These are phyloP conservation scores for Stylonectria norvegica DNA, from an alignment of 2,329 filamentous ascomycete genomes.

Conservation along the genomic window DNA sequence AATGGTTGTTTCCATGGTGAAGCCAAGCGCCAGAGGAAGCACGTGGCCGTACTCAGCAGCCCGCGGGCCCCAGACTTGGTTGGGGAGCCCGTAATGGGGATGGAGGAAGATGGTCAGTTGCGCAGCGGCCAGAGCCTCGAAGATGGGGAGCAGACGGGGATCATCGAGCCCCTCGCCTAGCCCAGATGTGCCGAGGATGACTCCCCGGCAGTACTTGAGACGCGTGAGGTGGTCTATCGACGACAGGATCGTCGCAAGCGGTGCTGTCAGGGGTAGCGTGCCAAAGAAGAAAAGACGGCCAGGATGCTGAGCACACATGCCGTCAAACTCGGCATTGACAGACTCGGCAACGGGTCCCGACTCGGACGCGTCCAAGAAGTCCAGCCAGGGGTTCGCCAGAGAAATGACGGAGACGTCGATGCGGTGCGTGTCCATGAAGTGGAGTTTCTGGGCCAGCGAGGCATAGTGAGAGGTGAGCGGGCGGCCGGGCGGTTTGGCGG, in stretches of 20 bases:
- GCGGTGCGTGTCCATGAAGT: conserved; percentile 81
- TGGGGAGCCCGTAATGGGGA: conserved; percentile 85
- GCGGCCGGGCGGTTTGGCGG: conserved; percentile 64
- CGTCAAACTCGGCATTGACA: conserved; percentile 76
- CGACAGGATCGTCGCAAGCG: conserved; percentile 56
- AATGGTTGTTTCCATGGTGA: conserved; percentile 90
- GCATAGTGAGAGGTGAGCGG: conserved; percentile 83
- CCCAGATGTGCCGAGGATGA: conserved; percentile 83
- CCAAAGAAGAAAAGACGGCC: conserved; percentile 80
- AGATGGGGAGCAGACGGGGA: conserved; percentile 66
- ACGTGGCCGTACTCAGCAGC: conserved; percentile 79
- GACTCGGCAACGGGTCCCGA: conserved; percentile 60
- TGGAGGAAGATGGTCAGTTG: conserved; percentile 75
- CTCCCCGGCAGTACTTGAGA: conserved; percentile 71
- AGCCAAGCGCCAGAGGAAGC: conserved; percentile 78
- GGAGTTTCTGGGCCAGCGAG: conserved; percentile 73
- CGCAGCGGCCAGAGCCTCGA: conserved; percentile 63
- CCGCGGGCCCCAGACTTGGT: conserved; percentile 72
- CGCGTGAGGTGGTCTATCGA: conserved; percentile 61
- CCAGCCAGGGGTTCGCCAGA: conserved; percentile 90
- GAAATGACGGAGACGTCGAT: conserved; percentile 85
- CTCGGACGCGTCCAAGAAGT: conserved; percentile 65
- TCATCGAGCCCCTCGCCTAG: conserved; percentile 81
- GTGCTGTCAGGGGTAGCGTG: conserved; percentile 71
- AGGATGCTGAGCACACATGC: conserved; percentile 63